Evolutionary conservation across 2,329 filamentous ascomycete species (phyloP), one percentile per base, ranked within the genome.

Genomic region (Claviceps lovelessii): DNA sequence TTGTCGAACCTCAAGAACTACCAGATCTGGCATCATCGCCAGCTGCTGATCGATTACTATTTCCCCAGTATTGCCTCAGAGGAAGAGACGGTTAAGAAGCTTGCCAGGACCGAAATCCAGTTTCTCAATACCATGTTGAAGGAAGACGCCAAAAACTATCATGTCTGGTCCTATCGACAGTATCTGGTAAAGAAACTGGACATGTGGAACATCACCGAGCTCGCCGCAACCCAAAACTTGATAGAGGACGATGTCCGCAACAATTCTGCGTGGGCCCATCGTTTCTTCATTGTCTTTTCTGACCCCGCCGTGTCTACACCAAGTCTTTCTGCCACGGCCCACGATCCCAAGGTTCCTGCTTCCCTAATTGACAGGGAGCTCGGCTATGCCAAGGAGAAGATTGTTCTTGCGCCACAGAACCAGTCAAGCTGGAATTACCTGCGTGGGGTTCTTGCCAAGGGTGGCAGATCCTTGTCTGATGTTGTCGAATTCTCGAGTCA

Each of bases 241-340:
- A 79, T 98, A 56, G 75, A 81, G 55, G 74, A 81, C 39, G 93
- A 98, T 69, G 83, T 97, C 57, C 80, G 90, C 64, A 98, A 98
- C 73, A 98, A 98, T 70, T 93, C 87, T 48, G 93, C 91, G 17
- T 98, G 93, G 93, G 94, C 91, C 60, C 91, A 98, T 74, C 84
- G 93, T 52, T 97, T 93, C 76, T 95, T 91, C 68, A 68, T 97
- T n/a, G 82, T 91, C 19, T 95, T 96, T 60, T 78, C 79, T 67
- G 74, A 78, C 74, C 84, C 76, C 23, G 72, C 61, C 1, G 62
- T 72, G 29, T 71, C 73, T 13, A 81, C 78, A 0, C 63, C 70
- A 4, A 72, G 66, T n/a, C 67, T 68, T 8, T 72, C 72, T 33
- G 74, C 78, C 2, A 79, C 76, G 1, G 73, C 76, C 55, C 65